These are phyloP conservation scores for Biscogniauxia marginata DNA, from an alignment of 2,329 filamentous ascomycete genomes.

Conservation along the genomic window DNA sequence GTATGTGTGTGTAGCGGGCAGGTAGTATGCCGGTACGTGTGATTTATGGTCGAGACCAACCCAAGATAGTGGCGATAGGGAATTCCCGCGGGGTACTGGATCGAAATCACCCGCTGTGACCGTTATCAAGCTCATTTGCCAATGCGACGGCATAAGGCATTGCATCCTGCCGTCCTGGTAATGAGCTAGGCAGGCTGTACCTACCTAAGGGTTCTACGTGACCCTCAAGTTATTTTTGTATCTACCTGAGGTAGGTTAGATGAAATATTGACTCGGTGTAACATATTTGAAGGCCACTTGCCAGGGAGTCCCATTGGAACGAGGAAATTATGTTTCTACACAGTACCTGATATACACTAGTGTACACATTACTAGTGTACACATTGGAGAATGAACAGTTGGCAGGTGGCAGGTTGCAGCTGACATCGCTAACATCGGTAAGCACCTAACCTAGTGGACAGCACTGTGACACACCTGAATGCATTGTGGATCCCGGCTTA, in stretches of 20 bases:
- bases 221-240: not conserved
- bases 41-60: slow-evolving; percentile 16
- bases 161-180: no score
- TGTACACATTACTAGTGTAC: not conserved
- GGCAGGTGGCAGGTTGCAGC: not conserved
- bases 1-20: slow-evolving; percentile 3
- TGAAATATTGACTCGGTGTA: not conserved
- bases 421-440: not conserved
- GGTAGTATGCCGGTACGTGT: slow-evolving; percentile 12
- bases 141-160: not conserved
- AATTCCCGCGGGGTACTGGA: slow-evolving; percentile 5
- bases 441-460: not conserved
- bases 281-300: not conserved
- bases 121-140: not conserved
- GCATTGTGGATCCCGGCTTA: not conserved
- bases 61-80: slow-evolving; percentile 6
- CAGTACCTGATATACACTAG: not conserved
- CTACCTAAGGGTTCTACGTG: not conserved
- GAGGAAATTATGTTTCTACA: not conserved
- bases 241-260: not conserved
- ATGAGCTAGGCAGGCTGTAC: not conserved
- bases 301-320: not conserved
- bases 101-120: not conserved
- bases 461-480: not conserved
- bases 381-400: not conserved